These are phyloP conservation scores for Exophiala viscosa DNA, from an alignment of 2,329 filamentous ascomycete species.

Conservation along the genomic window DNA sequence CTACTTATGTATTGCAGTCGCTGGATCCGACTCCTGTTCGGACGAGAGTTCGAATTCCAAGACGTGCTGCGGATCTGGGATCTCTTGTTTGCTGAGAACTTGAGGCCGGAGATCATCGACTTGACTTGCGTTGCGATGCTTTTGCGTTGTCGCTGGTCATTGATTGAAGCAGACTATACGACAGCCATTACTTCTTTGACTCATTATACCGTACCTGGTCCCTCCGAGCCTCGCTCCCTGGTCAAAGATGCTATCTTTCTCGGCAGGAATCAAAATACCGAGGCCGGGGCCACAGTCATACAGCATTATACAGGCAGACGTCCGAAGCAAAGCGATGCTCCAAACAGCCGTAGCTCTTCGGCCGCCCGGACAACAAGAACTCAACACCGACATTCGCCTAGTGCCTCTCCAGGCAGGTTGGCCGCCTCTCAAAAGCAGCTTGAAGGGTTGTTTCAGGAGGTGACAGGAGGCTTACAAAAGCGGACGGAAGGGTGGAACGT, in stretches of 20 bases:
- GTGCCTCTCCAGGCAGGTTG: conserved; percentile 36
- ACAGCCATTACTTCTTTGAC: conserved; percentile 75
- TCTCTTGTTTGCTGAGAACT: conserved; percentile 79
- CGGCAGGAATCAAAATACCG: conserved; percentile 41
- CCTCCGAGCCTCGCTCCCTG: conserved; percentile 68
- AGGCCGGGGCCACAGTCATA: conserved; percentile 43
- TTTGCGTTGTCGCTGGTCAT: conserved; percentile 81
- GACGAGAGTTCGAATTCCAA: conserved; percentile 86
- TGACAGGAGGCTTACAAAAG: conserved; percentile 46
- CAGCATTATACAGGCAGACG: conserved; percentile 46
- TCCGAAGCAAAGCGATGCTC: conserved; percentile 34
- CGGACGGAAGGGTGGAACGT: conserved; percentile 49
- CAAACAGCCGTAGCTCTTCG: conserved; percentile 14
- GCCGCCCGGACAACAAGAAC: conserved; percentile 26
- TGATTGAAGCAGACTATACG: conserved; percentile 84
- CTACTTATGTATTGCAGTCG: conserved; percentile 52
- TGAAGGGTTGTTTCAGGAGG: conserved; percentile 46
- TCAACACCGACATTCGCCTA: conserved; percentile 32
- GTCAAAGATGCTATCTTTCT: conserved; percentile 73
- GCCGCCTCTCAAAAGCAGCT: conserved; percentile 39
- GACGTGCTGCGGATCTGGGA: conserved; percentile 87
- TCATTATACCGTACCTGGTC: conserved; percentile 69
- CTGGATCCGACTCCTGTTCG: conserved; percentile 91
- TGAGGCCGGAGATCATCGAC: conserved; percentile 75
- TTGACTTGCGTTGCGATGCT: conserved; percentile 93